Evolutionary conservation across 257 asterid species (phyloP).

Genomic region (Agastache rugosa): DNA sequence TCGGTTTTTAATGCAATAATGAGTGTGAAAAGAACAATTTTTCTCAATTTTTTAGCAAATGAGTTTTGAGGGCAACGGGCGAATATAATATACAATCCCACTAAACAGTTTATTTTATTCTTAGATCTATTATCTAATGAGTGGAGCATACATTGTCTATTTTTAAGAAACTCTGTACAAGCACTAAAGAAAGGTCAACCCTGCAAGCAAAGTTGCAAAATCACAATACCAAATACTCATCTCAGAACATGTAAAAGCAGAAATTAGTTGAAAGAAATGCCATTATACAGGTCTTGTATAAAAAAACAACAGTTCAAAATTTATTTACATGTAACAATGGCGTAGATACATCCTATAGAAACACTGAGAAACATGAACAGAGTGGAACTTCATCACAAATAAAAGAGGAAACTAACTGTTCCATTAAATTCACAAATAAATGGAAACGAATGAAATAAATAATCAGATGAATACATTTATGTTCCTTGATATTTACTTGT

Average conservation of each 20-base stretch:
- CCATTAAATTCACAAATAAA: background rate
- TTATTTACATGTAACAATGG: constrained; percentile 2
- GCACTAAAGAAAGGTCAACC: constrained; percentile 16
- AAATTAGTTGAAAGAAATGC: background rate
- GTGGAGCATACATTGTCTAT: background rate
- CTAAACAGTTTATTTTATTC: background rate
- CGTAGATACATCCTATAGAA: constrained; percentile 16
- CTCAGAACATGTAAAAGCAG: background rate
- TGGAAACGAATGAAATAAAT: constrained; percentile 29
- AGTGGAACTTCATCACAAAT: constrained; percentile 9
- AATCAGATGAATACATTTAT: constrained; percentile 21
- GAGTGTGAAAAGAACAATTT: too few species aligned
- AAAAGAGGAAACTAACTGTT: background rate
- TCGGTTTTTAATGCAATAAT: too few species aligned
- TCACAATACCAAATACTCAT: background rate
- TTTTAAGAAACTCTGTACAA: background rate
- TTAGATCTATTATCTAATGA: too few species aligned
- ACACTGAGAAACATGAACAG: constrained; percentile 11
- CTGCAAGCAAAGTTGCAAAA: background rate
- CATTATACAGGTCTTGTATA: background rate
- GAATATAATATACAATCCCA: background rate
- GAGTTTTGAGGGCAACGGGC: too few species aligned
- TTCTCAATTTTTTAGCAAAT: too few species aligned
- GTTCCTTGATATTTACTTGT: constrained; percentile 37
- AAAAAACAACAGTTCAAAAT: constrained; percentile 1